Evolutionary conservation across 352 stramenopile genomes (phyloP).

Genomic region (Pythium coloratum): DNA sequence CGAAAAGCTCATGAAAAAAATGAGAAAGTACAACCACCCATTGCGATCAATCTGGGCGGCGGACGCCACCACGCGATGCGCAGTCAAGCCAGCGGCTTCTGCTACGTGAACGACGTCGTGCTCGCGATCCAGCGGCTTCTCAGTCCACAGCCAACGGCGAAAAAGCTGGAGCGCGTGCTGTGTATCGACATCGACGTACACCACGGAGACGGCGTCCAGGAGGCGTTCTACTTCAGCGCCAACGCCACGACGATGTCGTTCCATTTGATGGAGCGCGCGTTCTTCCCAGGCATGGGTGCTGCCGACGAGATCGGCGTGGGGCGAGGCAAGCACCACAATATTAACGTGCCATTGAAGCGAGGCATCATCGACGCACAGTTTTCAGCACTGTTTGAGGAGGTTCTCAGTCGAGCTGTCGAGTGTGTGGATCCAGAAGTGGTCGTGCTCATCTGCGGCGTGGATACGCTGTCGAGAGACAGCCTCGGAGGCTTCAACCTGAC

Average conservation of each 20-base stretch:
- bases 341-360: slow-evolving; percentile 65
- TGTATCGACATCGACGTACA: slow-evolving; percentile 66
- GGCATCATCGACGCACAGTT: slow-evolving; percentile 61
- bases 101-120: slow-evolving; percentile 77
- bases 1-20: not conserved
- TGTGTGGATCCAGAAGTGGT: slow-evolving; percentile 45
- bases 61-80: slow-evolving; percentile 65
- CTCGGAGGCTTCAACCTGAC: slow-evolving; percentile 57
- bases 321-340: slow-evolving; percentile 41
- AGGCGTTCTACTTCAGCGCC: slow-evolving; percentile 55
- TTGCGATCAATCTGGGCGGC: slow-evolving; percentile 56
- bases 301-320: slow-evolving; percentile 29
- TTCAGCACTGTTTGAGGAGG: slow-evolving; percentile 39
- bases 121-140: slow-evolving; percentile 42
- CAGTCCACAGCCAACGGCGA: not conserved
- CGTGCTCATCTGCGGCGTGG: slow-evolving; percentile 70
- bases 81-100: slow-evolving; percentile 61
- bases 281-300: slow-evolving; percentile 51
- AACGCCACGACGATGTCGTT: slow-evolving; percentile 57
- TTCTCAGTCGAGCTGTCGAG: slow-evolving; percentile 41
- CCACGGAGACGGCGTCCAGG: slow-evolving; percentile 58
- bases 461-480: slow-evolving; percentile 48
- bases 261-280: slow-evolving; percentile 44
- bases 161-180: slow-evolving; percentile 33
- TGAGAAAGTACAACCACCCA: slow-evolving; percentile 11